A percentile compares a stretch with the other conserved stretches of the same genome.
phyloP scores from a whole-genome alignment of 805 yeast genomes.

The Wickerhamiella azymoides region DNA sequence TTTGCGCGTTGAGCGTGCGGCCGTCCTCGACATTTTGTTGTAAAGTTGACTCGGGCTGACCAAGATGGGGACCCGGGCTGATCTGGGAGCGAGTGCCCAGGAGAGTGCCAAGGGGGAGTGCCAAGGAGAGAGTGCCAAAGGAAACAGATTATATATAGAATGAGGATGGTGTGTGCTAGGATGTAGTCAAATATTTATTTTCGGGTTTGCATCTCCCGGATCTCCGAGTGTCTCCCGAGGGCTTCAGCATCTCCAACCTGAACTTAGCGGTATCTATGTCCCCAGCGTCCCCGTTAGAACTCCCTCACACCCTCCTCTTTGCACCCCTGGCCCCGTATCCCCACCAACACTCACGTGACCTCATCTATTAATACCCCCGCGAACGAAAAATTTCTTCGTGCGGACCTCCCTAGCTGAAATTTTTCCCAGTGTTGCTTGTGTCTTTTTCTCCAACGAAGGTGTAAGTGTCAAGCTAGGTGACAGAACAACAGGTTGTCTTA shows the following conservation, averaged over 20 bases:
- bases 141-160: no score
- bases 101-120: no score
- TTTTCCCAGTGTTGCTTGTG: slow-evolving; percentile 19
- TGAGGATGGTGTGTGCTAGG: no score
- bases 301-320: background rate
- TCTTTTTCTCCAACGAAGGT: slow-evolving; percentile 15
- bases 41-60: background rate
- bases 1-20: slow-evolving; percentile 9
- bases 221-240: no score
- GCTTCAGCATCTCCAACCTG: no score
- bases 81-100: no score
- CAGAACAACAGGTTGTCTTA: slow-evolving; percentile 19
- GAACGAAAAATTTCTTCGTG: slow-evolving; percentile 13
- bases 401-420: slow-evolving; percentile 19
- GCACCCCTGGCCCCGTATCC: background rate
- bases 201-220: no score
- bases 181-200: no score
- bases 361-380: background rate
- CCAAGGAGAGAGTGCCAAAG: no score
- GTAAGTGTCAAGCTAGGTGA: slow-evolving; percentile 21
- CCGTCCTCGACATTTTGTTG: slow-evolving; percentile 1
- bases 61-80: no score
- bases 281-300: no score
- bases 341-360: background rate
- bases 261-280: no score